Base-by-base conservation (phyloP, 1,284 basidiomycete species). In the Tetrapyrgos nigripes region DNA sequence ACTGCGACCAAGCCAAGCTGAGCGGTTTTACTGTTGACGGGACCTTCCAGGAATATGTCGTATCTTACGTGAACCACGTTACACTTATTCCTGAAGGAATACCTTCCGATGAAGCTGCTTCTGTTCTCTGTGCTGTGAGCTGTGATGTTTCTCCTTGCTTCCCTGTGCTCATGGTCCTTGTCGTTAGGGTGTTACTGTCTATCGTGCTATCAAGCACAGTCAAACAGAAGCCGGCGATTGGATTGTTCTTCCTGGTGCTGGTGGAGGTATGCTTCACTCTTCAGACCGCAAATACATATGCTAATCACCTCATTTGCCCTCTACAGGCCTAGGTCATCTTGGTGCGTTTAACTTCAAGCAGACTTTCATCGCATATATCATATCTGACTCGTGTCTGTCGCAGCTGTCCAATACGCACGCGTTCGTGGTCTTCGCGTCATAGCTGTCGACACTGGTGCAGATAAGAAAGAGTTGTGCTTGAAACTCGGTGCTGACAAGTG, bases 131-230 rank as follows among this genome's bases (percentile, higher is more conserved):
- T 67, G 91, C 92, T n/a, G 91, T 88, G 69, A 59, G 82, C 73
- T 40, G 17, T n/a, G 19, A 21, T 1, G 31, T 29, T 31, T 46
- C 13, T n/a, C 93, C 64, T 83, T 91, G 31, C 8, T 3, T n/a
- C 37, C 6, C 31, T n/a, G 8, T 28, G 31, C 5, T 31, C 28
- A 46, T 23, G 21, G 9, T 51, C 23, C 33, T 31, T 59, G 6
- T n/a, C 10, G 46, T 28, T 64, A 89, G 83, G 92, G 91, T 60
- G 75, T 93, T n/a, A 93, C 92, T 1, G 89, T 91, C 0, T 96
- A 94, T 74, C 91, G 92, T 66, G 94, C 93, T 0, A 79, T 96
- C 69, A 94, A 93, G 73, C 83, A 92, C 73, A 85, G 86, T 57
- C 75, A 83, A 53, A 81, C 85, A 17, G 79, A 76, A 28, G 83